phyloP scores from a whole-genome alignment of 768 basidiomycete genomes.

The Podaxis sp. region DNA sequence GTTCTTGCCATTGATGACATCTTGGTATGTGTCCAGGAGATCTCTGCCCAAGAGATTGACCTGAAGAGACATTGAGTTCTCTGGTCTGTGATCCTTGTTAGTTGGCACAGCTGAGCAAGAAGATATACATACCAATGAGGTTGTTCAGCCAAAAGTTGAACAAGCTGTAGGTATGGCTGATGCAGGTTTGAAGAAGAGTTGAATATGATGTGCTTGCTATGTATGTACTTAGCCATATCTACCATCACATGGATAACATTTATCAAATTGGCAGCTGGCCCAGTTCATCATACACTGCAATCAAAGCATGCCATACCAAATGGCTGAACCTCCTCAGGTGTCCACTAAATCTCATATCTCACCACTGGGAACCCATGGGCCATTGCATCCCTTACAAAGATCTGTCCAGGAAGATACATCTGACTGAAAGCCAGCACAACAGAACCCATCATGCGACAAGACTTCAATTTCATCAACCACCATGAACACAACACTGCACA shows the following conservation, averaged over 20 bases:
- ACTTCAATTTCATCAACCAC: background rate
- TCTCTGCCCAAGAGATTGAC: conserved; percentile 76
- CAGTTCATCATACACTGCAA: background rate
- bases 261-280: background rate
- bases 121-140: background rate
- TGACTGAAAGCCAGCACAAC: conserved; percentile 30
- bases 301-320: conserved; percentile 40
- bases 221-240: background rate
- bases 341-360: conserved; percentile 71
- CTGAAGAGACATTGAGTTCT: conserved; percentile 66
- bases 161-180: background rate
- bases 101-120: background rate
- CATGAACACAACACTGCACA: background rate
- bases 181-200: background rate
- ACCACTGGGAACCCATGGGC: conserved; percentile 59
- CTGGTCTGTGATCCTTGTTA: background rate
- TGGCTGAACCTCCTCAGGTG: conserved; percentile 56
- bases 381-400: conserved; percentile 61
- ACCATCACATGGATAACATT: conserved; percentile 11
- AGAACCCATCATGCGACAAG: background rate
- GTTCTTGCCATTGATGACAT: conserved; percentile 62
- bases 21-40: conserved; percentile 71
- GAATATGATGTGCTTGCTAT: background rate
- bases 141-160: background rate
- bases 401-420: conserved; percentile 65